Evolutionary conservation across 192 early-diverging fungal genomes (phyloP), one percentile per base, ranked within the genome.

Genomic region (Backusella circina): DNA sequence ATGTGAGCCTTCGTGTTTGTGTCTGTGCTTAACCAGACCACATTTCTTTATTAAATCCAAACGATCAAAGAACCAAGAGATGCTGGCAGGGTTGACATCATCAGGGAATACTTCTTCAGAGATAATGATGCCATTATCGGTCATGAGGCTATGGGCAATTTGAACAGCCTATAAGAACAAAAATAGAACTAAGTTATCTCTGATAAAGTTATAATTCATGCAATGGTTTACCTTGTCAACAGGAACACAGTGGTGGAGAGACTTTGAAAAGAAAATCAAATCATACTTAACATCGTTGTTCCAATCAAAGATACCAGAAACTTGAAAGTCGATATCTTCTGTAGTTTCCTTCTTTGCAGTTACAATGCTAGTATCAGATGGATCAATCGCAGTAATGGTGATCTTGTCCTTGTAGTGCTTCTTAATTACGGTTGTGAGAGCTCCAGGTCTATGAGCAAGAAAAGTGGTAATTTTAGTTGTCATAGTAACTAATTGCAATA

Each of bases 231-330:
- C 74, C 5, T 66, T 35, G 10, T 75, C 74, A 5, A 75, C 41
- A 26, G 74, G 74, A 28, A 65, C 28, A 44, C 61, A 67, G 21
- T 75, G 74, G 28, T 75, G 74, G 6, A 75, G 74, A 44, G 74
- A 75, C 26, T 75, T 75, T 38, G 74, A 69, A 16, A 75, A 75
- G 15, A 75, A 38, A 5, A 75, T 68, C 9, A 75, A n/a, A 50
- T 75, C 74, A 39, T 39, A 75, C 1, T 68, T 75, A 1, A 2
- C 13, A 47, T 75, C 35, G 10, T 15, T 32, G 0, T 71, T 65
- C 26, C 36, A 75, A 13, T 75, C 32, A 33, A 75, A 65, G 31
- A 75, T 65, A 30, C 31, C 64, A 18, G 74, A 67, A 5, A 23
- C 23, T 23, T 50, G 32, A 23, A 75, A 68, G 3, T 38, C n/a